phyloP scores from a whole-genome alignment of 2,329 filamentous ascomycete genomes.

The Pyrenochaeta sp. region DNA sequence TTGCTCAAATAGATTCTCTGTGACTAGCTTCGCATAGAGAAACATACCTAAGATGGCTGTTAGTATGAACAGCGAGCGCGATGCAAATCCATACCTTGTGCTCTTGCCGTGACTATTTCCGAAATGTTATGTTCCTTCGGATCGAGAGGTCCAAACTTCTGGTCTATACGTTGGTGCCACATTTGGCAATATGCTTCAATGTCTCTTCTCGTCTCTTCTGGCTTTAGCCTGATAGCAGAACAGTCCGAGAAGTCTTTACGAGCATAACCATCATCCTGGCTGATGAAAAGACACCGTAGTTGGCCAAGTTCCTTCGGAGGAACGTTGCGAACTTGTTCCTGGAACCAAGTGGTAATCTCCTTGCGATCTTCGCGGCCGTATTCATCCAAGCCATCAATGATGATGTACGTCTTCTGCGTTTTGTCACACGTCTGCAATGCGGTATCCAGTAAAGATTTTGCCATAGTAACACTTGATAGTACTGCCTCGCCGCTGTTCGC shows the following conservation, averaged over 20 bases:
- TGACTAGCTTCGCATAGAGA: constrained; percentile 32
- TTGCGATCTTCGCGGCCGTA: constrained; percentile 39
- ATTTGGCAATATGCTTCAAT: constrained; percentile 37
- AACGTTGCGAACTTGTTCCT: constrained; percentile 12
- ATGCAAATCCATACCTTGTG: neutral
- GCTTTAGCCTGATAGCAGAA: constrained; percentile 2
- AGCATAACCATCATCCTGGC: constrained; percentile 41
- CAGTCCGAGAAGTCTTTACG: constrained; percentile 24
- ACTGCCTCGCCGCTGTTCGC: neutral
- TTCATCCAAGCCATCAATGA: constrained; percentile 58
- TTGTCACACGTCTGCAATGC: constrained; percentile 29
- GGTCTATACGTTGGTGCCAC: constrained; percentile 21
- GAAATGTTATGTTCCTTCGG: constrained; percentile 1
- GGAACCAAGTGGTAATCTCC: constrained; percentile 37
- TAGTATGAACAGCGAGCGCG: neutral
- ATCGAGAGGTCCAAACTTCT: constrained; percentile 24
- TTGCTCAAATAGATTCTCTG: constrained; percentile 26
- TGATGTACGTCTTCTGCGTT: constrained; percentile 43
- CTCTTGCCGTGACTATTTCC: constrained; percentile 4
- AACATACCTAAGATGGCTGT: constrained; percentile 27
- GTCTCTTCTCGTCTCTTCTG: constrained; percentile 32
- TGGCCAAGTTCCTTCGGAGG: constrained; percentile 23
- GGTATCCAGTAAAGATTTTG: constrained; percentile 37
- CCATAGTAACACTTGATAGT: neutral
- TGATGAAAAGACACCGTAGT: constrained; percentile 46